phyloP scores from a whole-genome alignment of 2,329 filamentous ascomycete species.

The Pezicula neosporulosa region DNA sequence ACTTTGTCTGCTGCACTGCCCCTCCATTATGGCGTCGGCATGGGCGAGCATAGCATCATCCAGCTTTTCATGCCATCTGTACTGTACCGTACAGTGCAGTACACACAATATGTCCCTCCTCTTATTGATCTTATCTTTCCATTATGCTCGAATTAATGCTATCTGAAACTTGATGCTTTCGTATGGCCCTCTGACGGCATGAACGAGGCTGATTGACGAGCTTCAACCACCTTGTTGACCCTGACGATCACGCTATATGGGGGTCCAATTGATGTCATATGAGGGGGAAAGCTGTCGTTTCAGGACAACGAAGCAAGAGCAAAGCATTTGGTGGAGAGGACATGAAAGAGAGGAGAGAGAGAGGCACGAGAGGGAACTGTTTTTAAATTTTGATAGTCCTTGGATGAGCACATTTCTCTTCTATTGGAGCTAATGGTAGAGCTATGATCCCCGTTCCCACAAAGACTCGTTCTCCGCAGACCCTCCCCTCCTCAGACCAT shows the following conservation, averaged over 20 bases:
- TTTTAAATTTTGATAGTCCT: no score
- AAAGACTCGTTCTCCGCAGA: no score
- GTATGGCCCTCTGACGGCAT: neutral
- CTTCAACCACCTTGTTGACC: neutral
- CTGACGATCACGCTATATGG: neutral
- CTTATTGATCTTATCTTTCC: no score
- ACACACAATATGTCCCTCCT: no score
- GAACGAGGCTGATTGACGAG: neutral
- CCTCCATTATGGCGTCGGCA: no score
- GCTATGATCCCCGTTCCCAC: neutral
- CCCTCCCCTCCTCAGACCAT: neutral
- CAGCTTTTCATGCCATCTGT: neutral
- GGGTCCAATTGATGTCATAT: neutral
- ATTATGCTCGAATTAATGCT: no score
- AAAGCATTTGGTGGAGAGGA: no score
- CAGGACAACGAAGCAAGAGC: neutral
- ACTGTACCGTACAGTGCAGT: no score
- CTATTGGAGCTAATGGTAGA: neutral
- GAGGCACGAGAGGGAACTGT: no score
- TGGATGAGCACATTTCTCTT: neutral
- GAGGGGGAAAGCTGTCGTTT: neutral
- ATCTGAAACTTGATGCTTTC: no score
- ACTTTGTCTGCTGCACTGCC: no score
- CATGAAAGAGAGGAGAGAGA: no score
- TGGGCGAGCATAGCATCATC: neutral